Conservation (phyloP, 225 moss, liverwort and hornwort species). For the Pseudisothecium myosuroides region DNA sequence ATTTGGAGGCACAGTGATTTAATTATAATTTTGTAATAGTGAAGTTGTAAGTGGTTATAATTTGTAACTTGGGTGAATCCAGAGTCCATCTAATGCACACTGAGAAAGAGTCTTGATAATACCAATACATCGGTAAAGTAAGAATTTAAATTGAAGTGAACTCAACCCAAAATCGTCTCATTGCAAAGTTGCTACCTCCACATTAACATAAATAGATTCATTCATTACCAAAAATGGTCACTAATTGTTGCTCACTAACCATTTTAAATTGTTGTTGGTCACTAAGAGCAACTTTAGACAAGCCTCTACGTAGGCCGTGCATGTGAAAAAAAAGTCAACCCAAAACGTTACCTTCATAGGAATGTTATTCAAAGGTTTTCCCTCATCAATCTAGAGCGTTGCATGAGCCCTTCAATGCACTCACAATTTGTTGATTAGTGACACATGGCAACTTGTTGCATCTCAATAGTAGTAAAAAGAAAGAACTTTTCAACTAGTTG, state of each 20-base stretch:
- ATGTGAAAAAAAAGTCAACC: neutral
- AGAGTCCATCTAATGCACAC: neutral
- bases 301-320: neutral
- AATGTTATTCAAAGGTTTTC: neutral
- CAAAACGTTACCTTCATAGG: rapidly evolving
- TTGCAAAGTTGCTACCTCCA: neutral
- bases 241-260: neutral
- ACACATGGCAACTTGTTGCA: neutral
- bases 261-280: neutral
- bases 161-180: neutral
- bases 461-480: neutral
- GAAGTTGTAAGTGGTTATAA: neutral
- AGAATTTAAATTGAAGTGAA: neutral
- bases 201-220: neutral
- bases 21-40: neutral
- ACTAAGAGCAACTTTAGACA: neutral
- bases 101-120: neutral
- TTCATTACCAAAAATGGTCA: neutral
- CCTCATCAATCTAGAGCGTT: neutral
- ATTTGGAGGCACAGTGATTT: neutral
- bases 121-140: rapidly evolving
- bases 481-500: neutral
- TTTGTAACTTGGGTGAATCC: neutral
- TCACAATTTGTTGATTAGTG: neutral
- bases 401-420: neutral